Conservation (phyloP, 306 rosid species). For the Elaeagnus macrophylla region DNA sequence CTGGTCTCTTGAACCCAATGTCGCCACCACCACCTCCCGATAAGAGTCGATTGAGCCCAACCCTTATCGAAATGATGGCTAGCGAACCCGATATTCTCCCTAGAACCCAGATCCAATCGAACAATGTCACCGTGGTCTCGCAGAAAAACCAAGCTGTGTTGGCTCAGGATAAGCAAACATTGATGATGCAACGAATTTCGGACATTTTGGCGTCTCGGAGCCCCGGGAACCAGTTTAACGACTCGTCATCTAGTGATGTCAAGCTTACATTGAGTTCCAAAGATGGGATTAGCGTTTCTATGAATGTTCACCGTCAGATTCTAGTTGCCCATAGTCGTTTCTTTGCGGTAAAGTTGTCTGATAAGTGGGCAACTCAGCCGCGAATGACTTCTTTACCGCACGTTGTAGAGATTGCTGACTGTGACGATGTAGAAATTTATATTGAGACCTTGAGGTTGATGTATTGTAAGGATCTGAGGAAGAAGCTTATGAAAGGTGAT, state of each 20-base stretch:
- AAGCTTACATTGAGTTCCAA: conserved; percentile 68
- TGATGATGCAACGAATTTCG: conserved; percentile 69
- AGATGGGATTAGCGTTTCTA: conserved; percentile 59
- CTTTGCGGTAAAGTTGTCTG: conserved; percentile 70
- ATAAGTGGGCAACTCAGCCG: conserved; percentile 70
- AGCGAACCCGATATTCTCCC: conserved; percentile 67
- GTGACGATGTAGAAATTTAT: conserved; percentile 87
- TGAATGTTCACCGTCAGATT: conserved; percentile 82
- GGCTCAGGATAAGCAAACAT: conserved; percentile 43
- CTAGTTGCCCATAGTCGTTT: conserved; percentile 74
- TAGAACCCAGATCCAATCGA: conserved; percentile 51
- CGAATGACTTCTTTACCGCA: conserved; percentile 41
- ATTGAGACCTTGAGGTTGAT: conserved; percentile 77
- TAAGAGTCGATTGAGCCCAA: conserved; percentile 75
- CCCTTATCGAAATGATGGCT: conserved; percentile 91
- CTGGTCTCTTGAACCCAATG: conserved; percentile 87
- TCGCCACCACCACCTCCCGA: conserved; percentile 72
- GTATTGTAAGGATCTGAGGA: conserved; percentile 85
- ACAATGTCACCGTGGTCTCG: conserved; percentile 7
- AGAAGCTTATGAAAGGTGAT: conserved; percentile 77
- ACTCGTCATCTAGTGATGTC: conserved; percentile 53
- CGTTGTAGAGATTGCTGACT: conserved; percentile 79
- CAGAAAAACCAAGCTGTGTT: conserved; percentile 36
- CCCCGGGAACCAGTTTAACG: conserved; percentile 88
- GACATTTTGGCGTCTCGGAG: conserved; percentile 51